A percentile compares a stretch with the other conserved stretches of the same genome.
Evolutionary conservation across 2,329 filamentous ascomycete species (phyloP).

Genomic region (Geosmithia putterillii): DNA sequence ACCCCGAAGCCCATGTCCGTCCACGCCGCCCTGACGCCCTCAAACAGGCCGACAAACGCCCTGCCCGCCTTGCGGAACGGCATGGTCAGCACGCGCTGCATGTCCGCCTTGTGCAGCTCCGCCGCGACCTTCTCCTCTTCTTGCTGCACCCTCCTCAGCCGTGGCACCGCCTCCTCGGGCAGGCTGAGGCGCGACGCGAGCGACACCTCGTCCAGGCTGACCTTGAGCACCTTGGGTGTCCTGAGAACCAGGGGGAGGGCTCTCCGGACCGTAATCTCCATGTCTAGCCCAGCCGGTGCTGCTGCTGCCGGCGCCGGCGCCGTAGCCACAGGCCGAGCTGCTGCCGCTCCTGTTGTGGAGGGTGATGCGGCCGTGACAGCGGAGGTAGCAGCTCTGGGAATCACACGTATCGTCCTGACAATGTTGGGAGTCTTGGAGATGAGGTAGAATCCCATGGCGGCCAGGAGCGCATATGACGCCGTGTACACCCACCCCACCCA

Average conservation of each 20-base stretch:
- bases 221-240: conserved; percentile 24
- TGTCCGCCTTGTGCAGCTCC: conserved; percentile 32
- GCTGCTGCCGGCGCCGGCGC: background rate
- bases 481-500: conserved; percentile 48
- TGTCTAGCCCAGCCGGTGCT: conserved; percentile 18
- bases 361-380: conserved; percentile 6
- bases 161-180: conserved; percentile 22
- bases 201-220: conserved; percentile 17
- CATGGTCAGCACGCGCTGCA: conserved; percentile 41
- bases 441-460: conserved; percentile 46
- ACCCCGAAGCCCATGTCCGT: conserved; percentile 44
- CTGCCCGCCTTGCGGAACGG: conserved; percentile 40
- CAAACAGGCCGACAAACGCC: conserved; percentile 27
- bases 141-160: conserved; percentile 16
- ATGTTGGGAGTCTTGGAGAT: conserved; percentile 44
- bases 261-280: conserved; percentile 41
- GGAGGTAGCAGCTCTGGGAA: conserved; percentile 20
- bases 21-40: conserved; percentile 35
- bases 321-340: background rate
- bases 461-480: conserved; percentile 46
- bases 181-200: conserved; percentile 25
- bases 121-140: conserved; percentile 20
- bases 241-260: conserved; percentile 34
- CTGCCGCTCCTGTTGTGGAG: background rate
- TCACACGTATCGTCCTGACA: conserved; percentile 43